phyloP scores from a whole-genome alignment of 2,329 filamentous ascomycete genomes.

The Neopestalotiopsis clavispora region DNA sequence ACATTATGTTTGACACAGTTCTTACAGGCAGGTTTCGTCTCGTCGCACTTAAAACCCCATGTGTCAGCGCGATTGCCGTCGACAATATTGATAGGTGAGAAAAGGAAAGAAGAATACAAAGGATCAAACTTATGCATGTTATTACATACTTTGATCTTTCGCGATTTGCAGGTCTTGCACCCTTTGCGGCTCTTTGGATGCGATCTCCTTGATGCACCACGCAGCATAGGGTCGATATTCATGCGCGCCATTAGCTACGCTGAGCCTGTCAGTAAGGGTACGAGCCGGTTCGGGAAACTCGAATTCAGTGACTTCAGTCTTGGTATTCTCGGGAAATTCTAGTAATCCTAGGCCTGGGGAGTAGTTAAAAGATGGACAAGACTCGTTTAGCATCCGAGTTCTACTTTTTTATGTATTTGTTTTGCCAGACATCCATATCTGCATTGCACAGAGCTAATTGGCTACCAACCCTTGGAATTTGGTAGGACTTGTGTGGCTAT shows the following conservation, averaged over 20 bases:
- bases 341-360: too few relatives aligned
- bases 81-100: background rate
- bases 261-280: background rate
- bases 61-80: background rate
- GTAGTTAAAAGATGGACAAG: too few relatives aligned
- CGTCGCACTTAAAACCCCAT: conserved; percentile 22
- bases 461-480: too few relatives aligned
- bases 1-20: conserved; percentile 25
- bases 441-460: too few relatives aligned
- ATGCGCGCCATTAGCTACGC: background rate
- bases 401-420: too few relatives aligned
- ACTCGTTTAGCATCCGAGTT: too few relatives aligned
- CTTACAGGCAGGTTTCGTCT: conserved; percentile 22
- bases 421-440: too few relatives aligned
- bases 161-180: conserved; percentile 23
- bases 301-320: background rate
- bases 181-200: conserved; percentile 13
- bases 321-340: background rate
- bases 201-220: background rate
- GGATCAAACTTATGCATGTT: background rate
- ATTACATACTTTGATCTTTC: conserved; percentile 22
- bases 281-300: background rate
- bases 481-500: too few relatives aligned
- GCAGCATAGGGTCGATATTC: background rate
- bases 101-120: background rate